Evolutionary conservation across 768 basidiomycete genomes (phyloP).

Genomic region (Russula virescens): DNA sequence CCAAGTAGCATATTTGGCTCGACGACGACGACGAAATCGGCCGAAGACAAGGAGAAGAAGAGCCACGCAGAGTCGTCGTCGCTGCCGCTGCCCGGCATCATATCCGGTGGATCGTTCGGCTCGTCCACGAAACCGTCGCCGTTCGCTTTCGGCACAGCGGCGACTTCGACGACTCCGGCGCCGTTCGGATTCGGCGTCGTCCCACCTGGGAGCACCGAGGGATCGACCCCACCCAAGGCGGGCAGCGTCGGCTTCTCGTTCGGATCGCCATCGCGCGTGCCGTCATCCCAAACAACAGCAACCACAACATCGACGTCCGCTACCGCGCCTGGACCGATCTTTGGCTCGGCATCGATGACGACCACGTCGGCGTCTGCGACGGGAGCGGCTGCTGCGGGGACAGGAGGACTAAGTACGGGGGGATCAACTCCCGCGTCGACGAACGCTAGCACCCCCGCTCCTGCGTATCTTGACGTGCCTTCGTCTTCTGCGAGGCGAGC

Average conservation of each 20-base stretch:
- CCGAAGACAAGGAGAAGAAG: slow-evolving; percentile 9
- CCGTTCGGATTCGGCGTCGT: slow-evolving; percentile 21
- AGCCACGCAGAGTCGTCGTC: not conserved
- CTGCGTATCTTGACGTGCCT: not conserved
- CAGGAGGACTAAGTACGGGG: not conserved
- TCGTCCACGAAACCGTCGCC: slow-evolving; percentile 3
- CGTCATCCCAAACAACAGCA: slow-evolving; percentile 1
- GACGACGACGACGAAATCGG: slow-evolving; percentile 6
- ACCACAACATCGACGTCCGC: not conserved
- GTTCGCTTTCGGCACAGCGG: slow-evolving; percentile 10
- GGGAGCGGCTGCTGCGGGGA: not conserved
- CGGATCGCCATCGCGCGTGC: slow-evolving; percentile 16
- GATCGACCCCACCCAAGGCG: slow-evolving; percentile 10
- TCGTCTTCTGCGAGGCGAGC: slow-evolving; percentile 8
- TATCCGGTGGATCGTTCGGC: slow-evolving; percentile 15
- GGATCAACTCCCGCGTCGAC: not conserved
- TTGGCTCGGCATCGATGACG: not conserved
- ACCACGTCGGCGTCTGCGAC: not conserved
- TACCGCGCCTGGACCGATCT: not conserved
- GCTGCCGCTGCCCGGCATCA: not conserved
- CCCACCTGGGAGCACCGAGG: not conserved
- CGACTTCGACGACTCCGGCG: slow-evolving; percentile 3
- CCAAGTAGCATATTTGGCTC: slow-evolving; percentile 15
- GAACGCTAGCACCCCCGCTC: not conserved
- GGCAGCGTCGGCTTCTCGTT: slow-evolving; percentile 22